A percentile compares a stretch with the other conserved stretches of the same genome.
These are phyloP conservation scores for Alternaria dauci DNA, from an alignment of 2,329 filamentous ascomycete genomes.

Conservation along the genomic window DNA sequence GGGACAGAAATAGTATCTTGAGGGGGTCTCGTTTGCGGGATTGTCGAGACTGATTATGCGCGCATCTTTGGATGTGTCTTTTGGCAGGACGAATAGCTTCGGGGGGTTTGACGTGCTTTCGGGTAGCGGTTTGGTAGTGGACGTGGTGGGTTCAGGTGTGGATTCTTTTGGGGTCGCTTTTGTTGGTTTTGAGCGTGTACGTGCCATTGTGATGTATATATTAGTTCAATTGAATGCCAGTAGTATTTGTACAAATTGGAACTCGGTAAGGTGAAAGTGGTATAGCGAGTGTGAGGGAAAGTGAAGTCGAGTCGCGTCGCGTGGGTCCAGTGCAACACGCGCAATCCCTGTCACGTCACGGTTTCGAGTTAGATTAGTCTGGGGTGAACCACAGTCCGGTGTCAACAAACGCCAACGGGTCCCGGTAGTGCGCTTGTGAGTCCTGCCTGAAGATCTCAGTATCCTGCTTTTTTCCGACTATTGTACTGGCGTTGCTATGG, in stretches of 20 bases:
- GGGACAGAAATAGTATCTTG: conserved; percentile 67
- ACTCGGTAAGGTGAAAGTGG: not conserved
- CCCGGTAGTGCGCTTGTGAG: conserved; percentile 8
- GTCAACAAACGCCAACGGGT: conserved; percentile 28
- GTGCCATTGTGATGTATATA: conserved; percentile 37
- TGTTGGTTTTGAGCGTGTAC: conserved; percentile 47
- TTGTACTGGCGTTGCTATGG: conserved; percentile 41
- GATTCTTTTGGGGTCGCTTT: conserved; percentile 24
- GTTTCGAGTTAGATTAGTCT: conserved; percentile 40
- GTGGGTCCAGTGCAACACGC: conserved; percentile 32
- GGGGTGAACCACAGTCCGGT: conserved; percentile 32
- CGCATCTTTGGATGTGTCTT: conserved; percentile 59
- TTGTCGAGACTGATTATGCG: conserved; percentile 65
- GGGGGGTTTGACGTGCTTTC: conserved; percentile 54
- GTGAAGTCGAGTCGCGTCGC: conserved; percentile 14
- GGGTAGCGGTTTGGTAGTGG: conserved; percentile 42
- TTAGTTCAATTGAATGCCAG: not conserved
- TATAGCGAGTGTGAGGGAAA: not conserved
- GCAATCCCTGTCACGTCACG: conserved; percentile 34
- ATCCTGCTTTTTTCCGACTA: conserved; percentile 1
- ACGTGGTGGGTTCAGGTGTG: conserved; percentile 33
- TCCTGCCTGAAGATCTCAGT: not conserved
- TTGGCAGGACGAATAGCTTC: conserved; percentile 67
- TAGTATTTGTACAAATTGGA: not conserved
- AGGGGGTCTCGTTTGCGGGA: conserved; percentile 59